These are phyloP conservation scores for Camillea tinctor DNA, from an alignment of 2,329 filamentous ascomycete species.

Conservation along the genomic window DNA sequence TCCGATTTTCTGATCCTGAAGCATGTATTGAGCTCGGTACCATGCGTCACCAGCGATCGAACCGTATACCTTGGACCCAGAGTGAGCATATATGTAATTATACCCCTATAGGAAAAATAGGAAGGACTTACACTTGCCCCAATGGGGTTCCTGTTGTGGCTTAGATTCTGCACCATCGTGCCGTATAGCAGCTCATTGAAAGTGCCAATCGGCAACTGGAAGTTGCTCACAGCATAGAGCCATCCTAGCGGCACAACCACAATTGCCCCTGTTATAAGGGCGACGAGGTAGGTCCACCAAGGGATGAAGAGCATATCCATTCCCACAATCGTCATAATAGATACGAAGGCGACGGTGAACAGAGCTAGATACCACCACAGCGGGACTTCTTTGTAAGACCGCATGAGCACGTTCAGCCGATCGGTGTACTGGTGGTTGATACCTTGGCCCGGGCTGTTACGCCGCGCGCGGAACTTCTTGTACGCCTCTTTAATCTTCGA, in stretches of 20 bases:
- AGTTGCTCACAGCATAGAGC: slow-evolving; percentile 60
- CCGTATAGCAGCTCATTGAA: slow-evolving; percentile 62
- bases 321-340: slow-evolving; percentile 49
- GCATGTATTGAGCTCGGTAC: slow-evolving; percentile 57
- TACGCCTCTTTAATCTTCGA: slow-evolving; percentile 45
- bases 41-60: slow-evolving; percentile 61
- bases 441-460: slow-evolving; percentile 26
- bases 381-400: slow-evolving; percentile 57
- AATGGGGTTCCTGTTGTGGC: slow-evolving; percentile 53
- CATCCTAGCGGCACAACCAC: slow-evolving; percentile 58
- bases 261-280: slow-evolving; percentile 51
- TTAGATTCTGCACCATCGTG: slow-evolving; percentile 54
- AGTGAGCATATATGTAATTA: slow-evolving; percentile 1
- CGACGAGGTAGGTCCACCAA: slow-evolving; percentile 59
- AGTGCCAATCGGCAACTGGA: slow-evolving; percentile 51
- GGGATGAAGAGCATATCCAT: slow-evolving; percentile 56
- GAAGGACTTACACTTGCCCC: slow-evolving; percentile 45
- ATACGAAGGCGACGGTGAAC: slow-evolving; percentile 47
- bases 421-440: slow-evolving; percentile 58
- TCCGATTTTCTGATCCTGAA: slow-evolving; percentile 64
- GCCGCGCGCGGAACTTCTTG: slow-evolving; percentile 41
- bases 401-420: slow-evolving; percentile 57
- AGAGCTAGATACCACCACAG: slow-evolving; percentile 56
- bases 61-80: slow-evolving; percentile 44
- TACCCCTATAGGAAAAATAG: not conserved